Evolutionary conservation across 805 yeast genomes (phyloP).

Genomic region (Clavispora asparagi): DNA sequence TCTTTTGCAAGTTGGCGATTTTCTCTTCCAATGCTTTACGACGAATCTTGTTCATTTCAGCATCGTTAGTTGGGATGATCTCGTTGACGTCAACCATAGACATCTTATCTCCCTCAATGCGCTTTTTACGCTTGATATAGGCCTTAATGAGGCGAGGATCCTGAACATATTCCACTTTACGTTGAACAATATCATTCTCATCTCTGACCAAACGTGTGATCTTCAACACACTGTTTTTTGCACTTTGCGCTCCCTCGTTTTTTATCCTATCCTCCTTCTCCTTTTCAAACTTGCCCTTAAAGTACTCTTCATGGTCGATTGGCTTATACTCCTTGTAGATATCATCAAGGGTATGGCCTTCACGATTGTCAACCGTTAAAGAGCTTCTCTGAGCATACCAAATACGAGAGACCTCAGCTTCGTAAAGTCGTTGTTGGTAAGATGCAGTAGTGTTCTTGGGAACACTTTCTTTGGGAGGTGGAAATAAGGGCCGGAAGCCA

Average conservation of each 20-base stretch:
- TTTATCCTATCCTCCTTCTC: constrained; percentile 28
- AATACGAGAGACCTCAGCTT: constrained; percentile 79
- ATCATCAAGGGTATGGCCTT: constrained; percentile 33
- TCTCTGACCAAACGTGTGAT: constrained; percentile 80
- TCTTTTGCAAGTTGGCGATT: constrained; percentile 74
- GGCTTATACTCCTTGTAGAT: constrained; percentile 37
- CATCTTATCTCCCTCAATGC: constrained; percentile 49
- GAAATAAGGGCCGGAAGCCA: constrained; percentile 54
- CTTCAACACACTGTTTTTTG: constrained; percentile 22
- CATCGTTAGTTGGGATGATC: constrained; percentile 73
- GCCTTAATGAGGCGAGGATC: constrained; percentile 88
- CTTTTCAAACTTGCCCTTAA: constrained; percentile 32
- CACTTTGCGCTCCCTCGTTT: constrained; percentile 20
- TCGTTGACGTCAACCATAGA: constrained; percentile 66
- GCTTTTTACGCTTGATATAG: constrained; percentile 67
- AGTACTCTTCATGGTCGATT: constrained; percentile 23
- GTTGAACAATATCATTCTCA: constrained; percentile 78
- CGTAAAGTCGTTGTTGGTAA: constrained; percentile 83
- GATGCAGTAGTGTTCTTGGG: constrained; percentile 39
- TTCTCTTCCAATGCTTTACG: constrained; percentile 76
- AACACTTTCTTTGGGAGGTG: constrained; percentile 29
- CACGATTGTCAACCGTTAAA: constrained; percentile 35
- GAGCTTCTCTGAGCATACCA: constrained; percentile 82
- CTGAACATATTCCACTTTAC: constrained; percentile 69
- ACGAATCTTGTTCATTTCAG: constrained; percentile 73